phyloP scores from a whole-genome alignment of 768 basidiomycete genomes.

The Leccinum truebloodii region DNA sequence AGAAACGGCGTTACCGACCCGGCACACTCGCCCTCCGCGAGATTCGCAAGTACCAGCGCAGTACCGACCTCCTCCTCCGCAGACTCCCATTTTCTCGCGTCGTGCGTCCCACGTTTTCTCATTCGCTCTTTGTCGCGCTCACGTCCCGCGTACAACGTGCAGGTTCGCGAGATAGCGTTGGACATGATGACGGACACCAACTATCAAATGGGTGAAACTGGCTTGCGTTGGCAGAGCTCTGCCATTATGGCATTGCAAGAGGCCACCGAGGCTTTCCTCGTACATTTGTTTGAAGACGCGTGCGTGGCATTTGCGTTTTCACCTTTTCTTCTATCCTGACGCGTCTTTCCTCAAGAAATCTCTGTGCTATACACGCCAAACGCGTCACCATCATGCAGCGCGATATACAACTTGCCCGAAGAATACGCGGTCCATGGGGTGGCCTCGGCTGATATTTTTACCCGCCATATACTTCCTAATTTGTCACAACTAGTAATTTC shows the following conservation, averaged over 20 bases:
- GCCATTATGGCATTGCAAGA: constrained; percentile 94
- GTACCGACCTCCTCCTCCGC: constrained; percentile 82
- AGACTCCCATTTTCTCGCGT: constrained; percentile 92
- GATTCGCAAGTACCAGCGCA: constrained; percentile 93
- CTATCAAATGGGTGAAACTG: constrained; percentile 53
- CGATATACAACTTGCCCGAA: constrained; percentile 94
- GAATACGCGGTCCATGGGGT: constrained; percentile 91
- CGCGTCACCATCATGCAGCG: constrained; percentile 97
- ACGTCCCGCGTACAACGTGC: constrained; percentile 2
- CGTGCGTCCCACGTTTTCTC: constrained; percentile 49
- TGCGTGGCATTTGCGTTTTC: constrained; percentile 46
- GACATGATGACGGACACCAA: constrained; percentile 84
- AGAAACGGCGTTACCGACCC: constrained; percentile 78
- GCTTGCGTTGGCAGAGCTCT: constrained; percentile 92
- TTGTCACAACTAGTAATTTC: neutral
- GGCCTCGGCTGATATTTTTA: constrained; percentile 51
- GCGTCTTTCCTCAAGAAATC: constrained; percentile 58
- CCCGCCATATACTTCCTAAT: neutral
- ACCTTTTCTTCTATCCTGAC: constrained; percentile 1
- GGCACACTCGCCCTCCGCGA: constrained; percentile 90
- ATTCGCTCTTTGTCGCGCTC: neutral
- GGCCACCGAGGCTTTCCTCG: constrained; percentile 92
- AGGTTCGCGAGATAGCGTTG: constrained; percentile 95
- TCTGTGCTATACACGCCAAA: constrained; percentile 97
- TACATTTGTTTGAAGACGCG: constrained; percentile 99